phyloP scores from a whole-genome alignment of 768 basidiomycete genomes.

The Hericium coralloides region DNA sequence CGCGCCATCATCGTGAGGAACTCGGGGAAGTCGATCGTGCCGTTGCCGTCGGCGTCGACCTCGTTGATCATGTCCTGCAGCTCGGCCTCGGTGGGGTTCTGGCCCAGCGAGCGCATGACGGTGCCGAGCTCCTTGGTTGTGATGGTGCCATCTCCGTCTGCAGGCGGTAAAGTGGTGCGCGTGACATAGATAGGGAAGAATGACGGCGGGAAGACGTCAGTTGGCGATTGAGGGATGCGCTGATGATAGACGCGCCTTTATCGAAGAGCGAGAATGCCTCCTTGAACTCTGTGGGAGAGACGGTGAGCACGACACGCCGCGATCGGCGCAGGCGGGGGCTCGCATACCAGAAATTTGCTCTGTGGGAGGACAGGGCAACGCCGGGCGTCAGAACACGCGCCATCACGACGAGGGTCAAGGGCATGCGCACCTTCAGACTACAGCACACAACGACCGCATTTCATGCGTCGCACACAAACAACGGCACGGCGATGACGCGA shows the following conservation, averaged over 20 bases:
- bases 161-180: not conserved
- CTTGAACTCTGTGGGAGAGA: slow-evolving; percentile 76
- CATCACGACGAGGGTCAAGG: slow-evolving; percentile 4
- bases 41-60: slow-evolving; percentile 84
- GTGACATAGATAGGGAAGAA: not conserved
- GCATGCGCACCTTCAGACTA: slow-evolving; percentile 49
- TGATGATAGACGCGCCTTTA: slow-evolving; percentile 52
- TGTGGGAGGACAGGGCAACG: slow-evolving; percentile 22
- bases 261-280: slow-evolving; percentile 98
- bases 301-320: not conserved
- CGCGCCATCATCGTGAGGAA: slow-evolving; percentile 81
- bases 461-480: not conserved
- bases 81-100: slow-evolving; percentile 89
- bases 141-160: slow-evolving; percentile 91
- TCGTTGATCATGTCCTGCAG: slow-evolving; percentile 95
- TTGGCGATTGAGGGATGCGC: not conserved
- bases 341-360: slow-evolving; percentile 85
- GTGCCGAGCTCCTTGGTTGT: slow-evolving; percentile 86
- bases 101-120: slow-evolving; percentile 88
- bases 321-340: not conserved
- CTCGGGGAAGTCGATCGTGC: slow-evolving; percentile 75
- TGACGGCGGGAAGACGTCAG: not conserved
- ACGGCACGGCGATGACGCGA: too few species aligned
- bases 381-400: not conserved
- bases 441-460: not conserved